phyloP scores from a whole-genome alignment of 2,329 filamentous ascomycete genomes.

The Diaporthe vaccinii region DNA sequence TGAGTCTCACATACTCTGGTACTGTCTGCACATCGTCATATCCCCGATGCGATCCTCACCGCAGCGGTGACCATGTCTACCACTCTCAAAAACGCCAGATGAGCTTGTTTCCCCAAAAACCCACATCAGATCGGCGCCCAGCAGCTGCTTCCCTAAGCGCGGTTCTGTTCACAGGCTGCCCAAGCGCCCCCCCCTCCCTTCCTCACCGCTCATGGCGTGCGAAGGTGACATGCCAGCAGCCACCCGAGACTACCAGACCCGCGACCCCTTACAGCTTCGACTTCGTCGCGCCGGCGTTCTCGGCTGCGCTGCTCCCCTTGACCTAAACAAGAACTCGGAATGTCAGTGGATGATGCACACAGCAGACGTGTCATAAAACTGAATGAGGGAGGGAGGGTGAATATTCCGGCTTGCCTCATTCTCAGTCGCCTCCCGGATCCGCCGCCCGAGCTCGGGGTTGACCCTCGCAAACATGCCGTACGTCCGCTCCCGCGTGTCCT shows the following conservation, averaged over 20 bases:
- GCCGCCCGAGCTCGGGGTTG: conserved; percentile 64
- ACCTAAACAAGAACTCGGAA: not conserved
- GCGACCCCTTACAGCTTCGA: not conserved
- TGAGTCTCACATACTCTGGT: not conserved
- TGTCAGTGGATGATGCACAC: not conserved
- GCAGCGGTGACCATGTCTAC: not conserved
- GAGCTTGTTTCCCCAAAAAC: not conserved
- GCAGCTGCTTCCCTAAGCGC: not conserved
- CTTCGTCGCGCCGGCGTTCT: not conserved
- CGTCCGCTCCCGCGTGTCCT: conserved; percentile 68
- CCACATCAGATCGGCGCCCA: not conserved
- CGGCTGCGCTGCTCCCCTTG: not conserved
- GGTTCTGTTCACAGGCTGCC: too few relatives aligned
- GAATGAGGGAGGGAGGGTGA: not conserved
- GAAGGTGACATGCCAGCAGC: not conserved
- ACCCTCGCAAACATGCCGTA: conserved; percentile 73
- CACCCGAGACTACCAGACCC: not conserved
- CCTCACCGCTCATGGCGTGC: not conserved
- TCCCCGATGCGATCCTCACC: not conserved
- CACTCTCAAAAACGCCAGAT: not conserved
- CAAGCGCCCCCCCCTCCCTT: too few relatives aligned
- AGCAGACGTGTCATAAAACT: not conserved
- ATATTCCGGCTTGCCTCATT: conserved; percentile 48
- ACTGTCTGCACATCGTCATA: conserved; percentile 9
- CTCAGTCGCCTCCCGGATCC: conserved; percentile 68